These are phyloP conservation scores for Picochlorum sp. DNA, from an alignment of 139 green algal species.

Conservation along the genomic window DNA sequence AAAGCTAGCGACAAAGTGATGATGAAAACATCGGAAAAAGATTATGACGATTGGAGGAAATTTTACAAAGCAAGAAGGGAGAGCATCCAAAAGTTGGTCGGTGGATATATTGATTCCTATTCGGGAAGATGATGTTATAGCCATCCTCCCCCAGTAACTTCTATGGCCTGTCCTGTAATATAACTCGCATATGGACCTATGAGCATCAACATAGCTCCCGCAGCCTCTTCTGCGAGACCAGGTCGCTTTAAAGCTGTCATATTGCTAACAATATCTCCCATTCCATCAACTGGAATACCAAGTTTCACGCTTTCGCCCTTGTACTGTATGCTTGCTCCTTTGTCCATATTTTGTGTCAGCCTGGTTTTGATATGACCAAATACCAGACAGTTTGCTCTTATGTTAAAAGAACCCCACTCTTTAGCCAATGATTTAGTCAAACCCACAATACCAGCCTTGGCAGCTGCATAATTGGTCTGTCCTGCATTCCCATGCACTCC, in stretches of 20 bases:
- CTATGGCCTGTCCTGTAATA: constrained; percentile 44
- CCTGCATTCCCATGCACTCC: constrained; percentile 58
- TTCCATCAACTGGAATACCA: constrained; percentile 51
- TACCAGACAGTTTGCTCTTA: constrained; percentile 70
- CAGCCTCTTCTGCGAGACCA: constrained; percentile 64
- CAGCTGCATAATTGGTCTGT: constrained; percentile 31
- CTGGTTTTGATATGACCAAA: constrained; percentile 74
- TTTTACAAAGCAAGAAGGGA: constrained; percentile 7
- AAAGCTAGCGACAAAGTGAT: constrained; percentile 19
- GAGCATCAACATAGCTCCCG: constrained; percentile 66
- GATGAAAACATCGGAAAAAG: neutral
- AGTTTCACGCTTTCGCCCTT: constrained; percentile 48
- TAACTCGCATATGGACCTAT: constrained; percentile 41
- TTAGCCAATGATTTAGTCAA: constrained; percentile 69
- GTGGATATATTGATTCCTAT: constrained; percentile 21
- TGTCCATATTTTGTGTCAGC: constrained; percentile 52
- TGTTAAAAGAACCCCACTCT: constrained; percentile 73
- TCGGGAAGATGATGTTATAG: constrained; percentile 1
- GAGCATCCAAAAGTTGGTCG: constrained; percentile 25
- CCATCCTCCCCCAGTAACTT: constrained; percentile 34
- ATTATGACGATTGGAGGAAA: neutral
- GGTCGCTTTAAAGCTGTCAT: constrained; percentile 53
- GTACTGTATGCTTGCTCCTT: constrained; percentile 42
- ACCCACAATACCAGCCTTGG: constrained; percentile 61
- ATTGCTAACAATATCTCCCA: constrained; percentile 19